Evolutionary conservation across 169 alveolate species (phyloP).

Genomic region (Perkinsus olseni): DNA sequence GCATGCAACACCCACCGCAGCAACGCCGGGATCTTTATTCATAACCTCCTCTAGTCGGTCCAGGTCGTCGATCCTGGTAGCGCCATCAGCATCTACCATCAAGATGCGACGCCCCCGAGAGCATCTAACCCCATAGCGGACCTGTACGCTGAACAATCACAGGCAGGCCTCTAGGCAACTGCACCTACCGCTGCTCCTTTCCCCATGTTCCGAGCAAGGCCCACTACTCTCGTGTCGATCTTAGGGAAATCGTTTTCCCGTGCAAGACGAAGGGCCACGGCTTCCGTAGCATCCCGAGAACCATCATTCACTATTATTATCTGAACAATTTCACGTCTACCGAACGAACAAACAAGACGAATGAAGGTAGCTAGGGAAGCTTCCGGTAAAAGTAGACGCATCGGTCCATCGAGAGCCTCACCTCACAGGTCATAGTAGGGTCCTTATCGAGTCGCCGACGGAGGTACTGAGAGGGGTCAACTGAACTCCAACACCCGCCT

Average conservation of each 20-base stretch:
- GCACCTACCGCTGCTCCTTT: neutral
- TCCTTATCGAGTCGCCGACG: neutral
- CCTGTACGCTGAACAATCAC: constrained; percentile 12
- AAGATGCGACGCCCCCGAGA: constrained; percentile 53
- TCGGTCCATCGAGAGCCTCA: too few relatives aligned
- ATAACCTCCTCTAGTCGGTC: constrained; percentile 33
- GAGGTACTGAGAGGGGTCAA: neutral
- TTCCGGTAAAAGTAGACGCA: too few relatives aligned
- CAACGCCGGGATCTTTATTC: constrained; percentile 17
- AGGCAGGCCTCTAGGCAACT: neutral
- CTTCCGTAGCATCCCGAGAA: neutral
- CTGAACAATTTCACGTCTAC: neutral
- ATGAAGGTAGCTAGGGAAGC: neutral
- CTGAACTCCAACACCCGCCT: neutral
- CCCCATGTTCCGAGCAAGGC: neutral
- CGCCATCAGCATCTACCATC: constrained; percentile 82
- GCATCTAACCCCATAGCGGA: constrained; percentile 44
- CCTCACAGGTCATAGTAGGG: neutral
- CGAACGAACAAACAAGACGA: neutral
- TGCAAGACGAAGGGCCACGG: neutral
- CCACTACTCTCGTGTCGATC: neutral
- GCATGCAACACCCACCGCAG: constrained; percentile 20
- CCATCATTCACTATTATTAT: neutral
- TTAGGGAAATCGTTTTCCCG: neutral
- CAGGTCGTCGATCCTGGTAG: constrained; percentile 61